phyloP scores from a whole-genome alignment of 352 stramenopile genomes.

The Halophytophthora batemanensis region DNA sequence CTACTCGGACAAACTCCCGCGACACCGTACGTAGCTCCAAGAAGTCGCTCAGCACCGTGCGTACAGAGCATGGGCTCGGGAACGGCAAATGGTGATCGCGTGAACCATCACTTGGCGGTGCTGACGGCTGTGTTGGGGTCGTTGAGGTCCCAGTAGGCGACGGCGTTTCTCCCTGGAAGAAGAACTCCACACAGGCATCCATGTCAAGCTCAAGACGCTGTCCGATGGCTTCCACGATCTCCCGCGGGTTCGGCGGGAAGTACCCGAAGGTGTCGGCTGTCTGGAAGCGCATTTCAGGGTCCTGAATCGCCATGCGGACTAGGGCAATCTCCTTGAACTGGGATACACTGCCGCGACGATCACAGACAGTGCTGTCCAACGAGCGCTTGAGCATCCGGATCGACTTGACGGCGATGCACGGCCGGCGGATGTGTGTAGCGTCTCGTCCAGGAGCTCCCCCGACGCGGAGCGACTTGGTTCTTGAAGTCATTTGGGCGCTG shows the following conservation, averaged over 20 bases:
- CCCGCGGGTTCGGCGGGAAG: slow-evolving; percentile 62
- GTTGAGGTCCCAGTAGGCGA: background rate
- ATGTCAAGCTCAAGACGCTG: slow-evolving; percentile 72
- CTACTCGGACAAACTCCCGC: slow-evolving; percentile 46
- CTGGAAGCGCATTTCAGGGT: slow-evolving; percentile 56
- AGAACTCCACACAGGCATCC: slow-evolving; percentile 75
- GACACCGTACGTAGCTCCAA: slow-evolving; percentile 85
- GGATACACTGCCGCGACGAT: background rate
- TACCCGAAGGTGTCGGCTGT: slow-evolving; percentile 88
- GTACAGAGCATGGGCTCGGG: slow-evolving; percentile 87
- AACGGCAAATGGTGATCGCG: slow-evolving; percentile 65
- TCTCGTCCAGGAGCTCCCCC: background rate
- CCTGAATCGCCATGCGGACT: slow-evolving; percentile 50
- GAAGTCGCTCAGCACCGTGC: slow-evolving; percentile 87
- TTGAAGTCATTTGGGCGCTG: background rate
- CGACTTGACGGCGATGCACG: slow-evolving; percentile 7
- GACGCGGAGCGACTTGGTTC: background rate
- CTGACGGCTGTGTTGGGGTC: background rate
- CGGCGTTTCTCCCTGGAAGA: slow-evolving; percentile 17
- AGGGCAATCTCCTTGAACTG: slow-evolving; percentile 22
- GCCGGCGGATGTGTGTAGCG: slow-evolving; percentile 7
- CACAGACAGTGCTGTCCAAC: background rate
- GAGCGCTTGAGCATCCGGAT: slow-evolving; percentile 5
- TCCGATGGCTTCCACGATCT: slow-evolving; percentile 71
- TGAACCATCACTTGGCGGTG: slow-evolving; percentile 14